phyloP scores from a whole-genome alignment of 805 yeast species.

The Metschnikowia henanensis region DNA sequence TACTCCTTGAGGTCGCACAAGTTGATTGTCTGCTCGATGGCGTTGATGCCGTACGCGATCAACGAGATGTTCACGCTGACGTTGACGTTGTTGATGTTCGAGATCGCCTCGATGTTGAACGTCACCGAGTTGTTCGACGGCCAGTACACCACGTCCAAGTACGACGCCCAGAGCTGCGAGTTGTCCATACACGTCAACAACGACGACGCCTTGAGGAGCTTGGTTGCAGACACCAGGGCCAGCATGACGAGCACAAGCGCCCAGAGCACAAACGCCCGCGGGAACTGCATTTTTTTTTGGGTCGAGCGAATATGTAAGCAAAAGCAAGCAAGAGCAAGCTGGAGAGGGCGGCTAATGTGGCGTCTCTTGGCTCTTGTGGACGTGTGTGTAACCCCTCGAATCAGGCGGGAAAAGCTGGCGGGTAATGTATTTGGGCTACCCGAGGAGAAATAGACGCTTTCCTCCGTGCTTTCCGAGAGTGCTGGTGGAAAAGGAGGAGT shows the following conservation, averaged over 20 bases:
- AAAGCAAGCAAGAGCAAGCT: neutral
- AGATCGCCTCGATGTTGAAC: slow-evolving; percentile 73
- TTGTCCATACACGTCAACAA: slow-evolving; percentile 89
- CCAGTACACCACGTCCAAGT: slow-evolving; percentile 71
- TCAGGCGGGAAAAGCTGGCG: too few species aligned
- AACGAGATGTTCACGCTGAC: slow-evolving; percentile 65
- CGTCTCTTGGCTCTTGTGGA: too few species aligned
- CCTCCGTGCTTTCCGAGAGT: too few species aligned
- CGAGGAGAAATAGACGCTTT: too few species aligned
- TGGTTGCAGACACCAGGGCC: slow-evolving; percentile 20
- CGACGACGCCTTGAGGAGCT: slow-evolving; percentile 55
- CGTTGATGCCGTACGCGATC: slow-evolving; percentile 78
- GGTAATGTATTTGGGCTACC: too few species aligned
- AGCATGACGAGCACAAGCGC: slow-evolving; percentile 1
- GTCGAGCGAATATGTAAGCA: neutral
- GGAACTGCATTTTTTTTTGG: slow-evolving; percentile 1
- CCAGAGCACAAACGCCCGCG: slow-evolving; percentile 6
- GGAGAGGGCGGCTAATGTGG: too few species aligned
- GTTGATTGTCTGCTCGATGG: slow-evolving; percentile 52
- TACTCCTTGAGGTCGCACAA: slow-evolving; percentile 59
- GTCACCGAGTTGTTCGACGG: slow-evolving; percentile 64
- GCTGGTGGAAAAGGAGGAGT: too few species aligned
- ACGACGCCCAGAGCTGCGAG: slow-evolving; percentile 83
- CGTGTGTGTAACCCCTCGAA: too few species aligned
- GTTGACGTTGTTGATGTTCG: slow-evolving; percentile 67